Percentiles rank a stretch among this genome's conserved stretches.
Evolutionary conservation across 257 asterid species (phyloP).

Genomic region (Echium plantagineum): DNA sequence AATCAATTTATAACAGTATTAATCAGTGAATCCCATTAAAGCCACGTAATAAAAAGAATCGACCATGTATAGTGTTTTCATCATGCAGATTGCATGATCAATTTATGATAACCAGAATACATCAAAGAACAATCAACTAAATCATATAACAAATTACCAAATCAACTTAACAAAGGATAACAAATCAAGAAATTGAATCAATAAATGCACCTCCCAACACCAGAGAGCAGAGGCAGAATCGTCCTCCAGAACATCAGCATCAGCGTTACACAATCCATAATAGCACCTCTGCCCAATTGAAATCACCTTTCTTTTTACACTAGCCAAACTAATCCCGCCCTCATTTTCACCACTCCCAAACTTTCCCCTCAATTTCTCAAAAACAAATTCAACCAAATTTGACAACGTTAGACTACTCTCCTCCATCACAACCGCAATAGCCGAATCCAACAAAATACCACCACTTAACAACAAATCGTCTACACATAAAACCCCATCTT

Average conservation of each 20-base stretch:
- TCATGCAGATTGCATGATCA: no score
- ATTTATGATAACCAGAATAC: no score
- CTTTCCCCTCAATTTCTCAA: slow-evolving; percentile 35
- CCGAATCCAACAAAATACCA: slow-evolving; percentile 20
- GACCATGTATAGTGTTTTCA: no score
- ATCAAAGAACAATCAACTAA: background rate
- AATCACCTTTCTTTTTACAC: slow-evolving; percentile 63
- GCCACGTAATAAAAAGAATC: background rate
- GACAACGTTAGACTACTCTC: slow-evolving; percentile 70
- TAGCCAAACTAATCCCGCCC: slow-evolving; percentile 34
- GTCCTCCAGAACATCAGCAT: slow-evolving; percentile 87
- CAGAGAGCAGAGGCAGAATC: slow-evolving; percentile 65
- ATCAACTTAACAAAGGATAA: background rate
- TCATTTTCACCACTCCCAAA: slow-evolving; percentile 17
- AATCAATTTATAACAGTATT: background rate
- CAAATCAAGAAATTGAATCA: background rate
- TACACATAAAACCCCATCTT: slow-evolving; percentile 24
- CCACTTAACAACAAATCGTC: slow-evolving; percentile 9
- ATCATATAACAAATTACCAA: slow-evolving; percentile 2
- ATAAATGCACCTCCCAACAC: slow-evolving; percentile 82
- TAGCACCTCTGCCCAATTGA: slow-evolving; percentile 54
- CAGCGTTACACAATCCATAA: slow-evolving; percentile 50
- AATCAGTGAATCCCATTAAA: background rate
- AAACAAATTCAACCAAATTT: slow-evolving; percentile 51
- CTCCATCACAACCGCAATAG: slow-evolving; percentile 64